phyloP scores from a whole-genome alignment of 768 basidiomycete genomes.

The Collybiopsis confluens region DNA sequence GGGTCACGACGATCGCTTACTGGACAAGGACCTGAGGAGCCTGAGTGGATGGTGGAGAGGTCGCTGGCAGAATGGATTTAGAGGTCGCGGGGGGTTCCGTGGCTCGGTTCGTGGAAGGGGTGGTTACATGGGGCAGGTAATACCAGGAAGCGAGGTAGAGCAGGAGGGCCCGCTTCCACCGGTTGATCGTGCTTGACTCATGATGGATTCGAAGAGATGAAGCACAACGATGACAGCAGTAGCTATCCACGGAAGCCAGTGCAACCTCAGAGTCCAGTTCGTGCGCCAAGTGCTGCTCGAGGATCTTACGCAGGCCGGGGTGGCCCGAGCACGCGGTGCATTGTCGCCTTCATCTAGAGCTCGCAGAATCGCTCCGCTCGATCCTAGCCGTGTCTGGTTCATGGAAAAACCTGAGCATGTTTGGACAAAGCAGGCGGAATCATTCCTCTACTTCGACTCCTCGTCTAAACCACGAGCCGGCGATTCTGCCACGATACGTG shows the following conservation, averaged over 20 bases:
- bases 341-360: constrained; percentile 25
- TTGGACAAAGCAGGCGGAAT: constrained; percentile 83
- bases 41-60: constrained; percentile 88
- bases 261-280: constrained; percentile 27
- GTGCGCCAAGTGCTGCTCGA: constrained; percentile 34
- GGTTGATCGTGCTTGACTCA: constrained; percentile 73
- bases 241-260: constrained; percentile 18
- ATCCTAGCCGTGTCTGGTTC: constrained; percentile 57
- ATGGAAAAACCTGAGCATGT: constrained; percentile 72
- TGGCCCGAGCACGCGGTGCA: constrained; percentile 45
- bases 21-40: constrained; percentile 78
- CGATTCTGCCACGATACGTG: constrained; percentile 49
- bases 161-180: constrained; percentile 37
- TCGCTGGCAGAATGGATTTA: constrained; percentile 66
- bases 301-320: constrained; percentile 41
- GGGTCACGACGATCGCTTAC: constrained; percentile 89
- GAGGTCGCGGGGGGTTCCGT: constrained; percentile 47
- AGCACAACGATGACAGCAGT: constrained; percentile 52
- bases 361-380: constrained; percentile 24
- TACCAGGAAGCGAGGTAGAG: constrained; percentile 10
- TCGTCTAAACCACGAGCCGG: constrained; percentile 55
- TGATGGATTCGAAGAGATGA: constrained; percentile 88
- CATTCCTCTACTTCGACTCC: constrained; percentile 63
- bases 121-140: constrained; percentile 26
- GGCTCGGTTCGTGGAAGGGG: constrained; percentile 50